A percentile compares a stretch with the other conserved stretches of the same genome.
These are phyloP conservation scores for Rhodosporidiobolus odoratus DNA, from an alignment of 768 basidiomycete genomes.

Conservation along the genomic window DNA sequence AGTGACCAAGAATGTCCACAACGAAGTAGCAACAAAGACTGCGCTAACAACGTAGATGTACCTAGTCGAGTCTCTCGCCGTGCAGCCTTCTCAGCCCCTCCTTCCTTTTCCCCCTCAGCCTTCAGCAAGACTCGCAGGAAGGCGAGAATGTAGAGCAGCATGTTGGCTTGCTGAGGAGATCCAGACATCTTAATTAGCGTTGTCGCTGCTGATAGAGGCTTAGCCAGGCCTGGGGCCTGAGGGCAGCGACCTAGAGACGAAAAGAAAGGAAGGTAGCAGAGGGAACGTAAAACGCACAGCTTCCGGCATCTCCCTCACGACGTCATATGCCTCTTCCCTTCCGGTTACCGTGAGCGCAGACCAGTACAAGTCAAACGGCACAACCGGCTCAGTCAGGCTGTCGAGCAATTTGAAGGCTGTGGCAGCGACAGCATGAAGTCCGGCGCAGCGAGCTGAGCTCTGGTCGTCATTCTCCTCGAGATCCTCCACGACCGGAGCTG, in stretches of 20 bases:
- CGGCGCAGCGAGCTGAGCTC: neutral
- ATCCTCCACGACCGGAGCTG: neutral
- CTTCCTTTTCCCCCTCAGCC: neutral
- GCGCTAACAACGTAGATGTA: neutral
- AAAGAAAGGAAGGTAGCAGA: neutral
- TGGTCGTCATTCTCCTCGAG: neutral
- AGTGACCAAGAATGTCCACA: neutral
- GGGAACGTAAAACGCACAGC: constrained; percentile 6
- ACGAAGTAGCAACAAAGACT: neutral
- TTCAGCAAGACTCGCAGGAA: constrained; percentile 24
- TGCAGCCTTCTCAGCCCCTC: neutral
- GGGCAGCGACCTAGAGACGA: neutral
- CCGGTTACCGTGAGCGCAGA: constrained; percentile 5
- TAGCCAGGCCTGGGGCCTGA: no score
- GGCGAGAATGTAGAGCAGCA: constrained; percentile 16
- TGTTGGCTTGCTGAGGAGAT: constrained; percentile 22
- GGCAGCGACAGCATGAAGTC: constrained; percentile 10
- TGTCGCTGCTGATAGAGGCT: no score
- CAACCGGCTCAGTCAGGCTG: constrained; percentile 23
- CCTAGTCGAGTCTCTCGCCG: constrained; percentile 21
- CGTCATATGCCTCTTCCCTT: constrained; percentile 22
- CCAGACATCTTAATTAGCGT: neutral
- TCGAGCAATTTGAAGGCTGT: constrained; percentile 8
- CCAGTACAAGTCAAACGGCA: constrained; percentile 3
- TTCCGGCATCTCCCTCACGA: constrained; percentile 12